Evolutionary conservation across 345 rosid species (phyloP).

Genomic region (Salix arbutifolia): DNA sequence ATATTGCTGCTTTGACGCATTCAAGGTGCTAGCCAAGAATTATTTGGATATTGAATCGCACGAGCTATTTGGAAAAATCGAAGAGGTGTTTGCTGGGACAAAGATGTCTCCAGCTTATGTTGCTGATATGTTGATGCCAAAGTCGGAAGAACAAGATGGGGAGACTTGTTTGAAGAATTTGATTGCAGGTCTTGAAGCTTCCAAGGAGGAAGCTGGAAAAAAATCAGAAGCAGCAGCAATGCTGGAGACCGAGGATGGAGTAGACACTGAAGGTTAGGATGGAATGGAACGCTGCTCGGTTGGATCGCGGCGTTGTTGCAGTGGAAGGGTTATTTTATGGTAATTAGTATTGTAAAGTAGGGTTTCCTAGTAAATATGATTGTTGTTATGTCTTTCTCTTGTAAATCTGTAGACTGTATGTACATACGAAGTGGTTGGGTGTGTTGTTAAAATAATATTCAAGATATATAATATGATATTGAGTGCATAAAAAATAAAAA

Average conservation of each 20-base stretch:
- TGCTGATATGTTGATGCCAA: constrained; percentile 11
- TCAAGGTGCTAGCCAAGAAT: constrained; percentile 6
- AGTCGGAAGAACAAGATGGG: not conserved
- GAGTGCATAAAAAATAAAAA: too few species aligned
- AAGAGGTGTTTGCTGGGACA: not conserved
- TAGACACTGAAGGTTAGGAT: too few species aligned
- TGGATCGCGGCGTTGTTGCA: too few species aligned
- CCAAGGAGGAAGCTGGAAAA: not conserved
- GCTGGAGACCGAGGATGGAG: not conserved
- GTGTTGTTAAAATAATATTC: too few species aligned
- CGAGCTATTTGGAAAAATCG: not conserved
- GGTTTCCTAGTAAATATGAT: too few species aligned
- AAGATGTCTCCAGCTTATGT: constrained; percentile 15
- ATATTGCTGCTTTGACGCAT: constrained; percentile 13
- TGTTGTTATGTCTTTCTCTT: too few species aligned
- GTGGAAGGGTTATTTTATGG: too few species aligned
- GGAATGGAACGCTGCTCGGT: too few species aligned
- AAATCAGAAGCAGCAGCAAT: not conserved
- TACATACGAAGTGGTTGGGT: too few species aligned
- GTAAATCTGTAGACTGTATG: too few species aligned
- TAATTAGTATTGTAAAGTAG: too few species aligned
- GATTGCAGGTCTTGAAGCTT: constrained; percentile 6
- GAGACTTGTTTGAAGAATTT: constrained; percentile 5
- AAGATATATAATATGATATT: too few species aligned
- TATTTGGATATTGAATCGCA: constrained; percentile 9